Base-by-base conservation (phyloP, 148 eudicot species). In the Suaeda aralocaspica region DNA sequence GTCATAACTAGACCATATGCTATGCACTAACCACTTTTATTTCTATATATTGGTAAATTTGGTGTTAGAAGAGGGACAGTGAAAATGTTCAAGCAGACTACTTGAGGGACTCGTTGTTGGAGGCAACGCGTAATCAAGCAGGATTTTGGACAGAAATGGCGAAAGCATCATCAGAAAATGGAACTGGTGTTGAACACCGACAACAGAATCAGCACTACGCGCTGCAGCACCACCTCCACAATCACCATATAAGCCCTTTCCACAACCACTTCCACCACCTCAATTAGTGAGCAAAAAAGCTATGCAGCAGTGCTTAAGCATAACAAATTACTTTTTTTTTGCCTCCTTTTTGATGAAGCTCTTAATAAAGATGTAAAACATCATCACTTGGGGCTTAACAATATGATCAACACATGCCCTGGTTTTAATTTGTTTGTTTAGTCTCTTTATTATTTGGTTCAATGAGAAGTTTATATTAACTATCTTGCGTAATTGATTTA, bases 61-160 rank as follows among this genome's bases (percentile, higher is more conserved):
- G 4, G 9, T 73, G 30, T 25, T 78, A 93, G 96, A 88, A 75
- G 80, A 88, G 76, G 71, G 90, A 93, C 45, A 78, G 81, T 67
- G 96, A 88, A 70, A 82, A 77, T 25, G 84, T 93, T 19, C 89
- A 87, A 73, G 95, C 92, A 4, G 96, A 93, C 50, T 74, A 87
- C 80, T 72, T 90, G 33, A 93, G 91, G 68, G 92, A 93, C 33
- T 87, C 98, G 0, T 66, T 93, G 77, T 81, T 88, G 0, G 87
- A 93, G 79, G 83, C 86, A 64, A 90, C 95, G 14, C 71, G 94
- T 59, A 84, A 76, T 36, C 92, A 88, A 44, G 63, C 73, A 0
- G 80, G 72, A 28, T 78, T 72, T 24, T 89, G 95, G 91, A 60
- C 84, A 0, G 82, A 79, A 39, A 75, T 82, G 72, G 75, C 75